phyloP scores from a whole-genome alignment of 768 basidiomycete species.

The Amanita rubescens region DNA sequence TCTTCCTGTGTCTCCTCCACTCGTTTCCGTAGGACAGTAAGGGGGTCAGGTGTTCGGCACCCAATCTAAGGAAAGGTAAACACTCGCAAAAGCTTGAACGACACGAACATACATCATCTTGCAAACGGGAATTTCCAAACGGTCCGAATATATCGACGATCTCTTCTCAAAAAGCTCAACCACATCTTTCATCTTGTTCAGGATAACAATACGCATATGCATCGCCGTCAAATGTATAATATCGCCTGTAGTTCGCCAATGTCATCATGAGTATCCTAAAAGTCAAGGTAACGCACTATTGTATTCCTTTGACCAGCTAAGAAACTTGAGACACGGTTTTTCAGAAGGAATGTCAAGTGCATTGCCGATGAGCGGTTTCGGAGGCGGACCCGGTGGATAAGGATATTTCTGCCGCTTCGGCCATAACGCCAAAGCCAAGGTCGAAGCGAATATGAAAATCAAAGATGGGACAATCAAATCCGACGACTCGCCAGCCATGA shows the following conservation, averaged over 20 bases:
- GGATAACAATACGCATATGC: neutral
- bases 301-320: neutral
- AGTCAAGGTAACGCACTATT: neutral
- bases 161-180: neutral
- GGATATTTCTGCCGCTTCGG: neutral
- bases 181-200: neutral
- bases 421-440: neutral
- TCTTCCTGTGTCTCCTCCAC: neutral
- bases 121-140: neutral
- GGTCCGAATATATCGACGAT: neutral
- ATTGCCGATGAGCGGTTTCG: conserved; percentile 2
- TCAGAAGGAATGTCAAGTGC: neutral
- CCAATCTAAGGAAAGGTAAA: neutral
- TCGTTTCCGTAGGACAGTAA: neutral
- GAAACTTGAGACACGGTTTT: neutral
- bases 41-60: neutral
- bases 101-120: neutral
- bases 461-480: too few relatives aligned
- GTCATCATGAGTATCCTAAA: neutral
- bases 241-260: neutral
- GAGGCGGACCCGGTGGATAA: conserved; percentile 2
- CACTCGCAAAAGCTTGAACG: too few relatives aligned
- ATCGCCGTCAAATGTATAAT: neutral
- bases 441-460: too few relatives aligned
- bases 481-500: too few relatives aligned